phyloP scores from a whole-genome alignment of 176 grass and related monocot species.

The Triticum timopheevii region DNA sequence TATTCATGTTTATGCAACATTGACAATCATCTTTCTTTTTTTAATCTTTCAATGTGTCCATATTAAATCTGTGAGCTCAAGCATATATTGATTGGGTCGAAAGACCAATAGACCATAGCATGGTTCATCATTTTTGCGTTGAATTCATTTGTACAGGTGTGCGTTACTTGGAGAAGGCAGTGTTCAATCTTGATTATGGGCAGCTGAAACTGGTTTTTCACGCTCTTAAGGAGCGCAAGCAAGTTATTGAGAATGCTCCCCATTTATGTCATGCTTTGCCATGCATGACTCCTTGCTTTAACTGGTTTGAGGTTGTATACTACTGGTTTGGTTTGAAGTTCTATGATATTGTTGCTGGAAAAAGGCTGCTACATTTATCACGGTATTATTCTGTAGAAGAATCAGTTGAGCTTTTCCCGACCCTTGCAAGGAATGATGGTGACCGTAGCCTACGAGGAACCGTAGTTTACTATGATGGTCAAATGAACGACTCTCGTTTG shows the following conservation, averaged over 20 bases:
- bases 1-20: slow-evolving; percentile 3
- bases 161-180: slow-evolving; percentile 95
- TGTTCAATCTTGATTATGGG: slow-evolving; percentile 92
- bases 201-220: slow-evolving; percentile 96
- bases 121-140: background rate
- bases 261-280: slow-evolving; percentile 89
- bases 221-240: slow-evolving; percentile 89
- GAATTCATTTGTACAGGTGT: slow-evolving; percentile 58
- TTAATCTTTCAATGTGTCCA: background rate
- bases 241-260: slow-evolving; percentile 89
- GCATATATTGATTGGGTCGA: background rate
- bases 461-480: slow-evolving; percentile 94
- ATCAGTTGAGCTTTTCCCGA: slow-evolving; percentile 89
- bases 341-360: slow-evolving; percentile 90
- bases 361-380: slow-evolving; percentile 84
- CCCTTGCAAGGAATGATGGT: slow-evolving; percentile 63
- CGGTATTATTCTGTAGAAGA: slow-evolving; percentile 94
- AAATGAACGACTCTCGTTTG: slow-evolving; percentile 92
- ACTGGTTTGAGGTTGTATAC: slow-evolving; percentile 93
- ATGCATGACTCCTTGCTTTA: slow-evolving; percentile 99
- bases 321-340: slow-evolving; percentile 93
- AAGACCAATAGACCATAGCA: too few species aligned
- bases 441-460: slow-evolving; percentile 82
- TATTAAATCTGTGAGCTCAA: background rate
- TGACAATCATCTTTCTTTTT: background rate